These are phyloP conservation scores for Candida dubliniensis DNA, from an alignment of 1,139 yeast species.

Conservation along the genomic window DNA sequence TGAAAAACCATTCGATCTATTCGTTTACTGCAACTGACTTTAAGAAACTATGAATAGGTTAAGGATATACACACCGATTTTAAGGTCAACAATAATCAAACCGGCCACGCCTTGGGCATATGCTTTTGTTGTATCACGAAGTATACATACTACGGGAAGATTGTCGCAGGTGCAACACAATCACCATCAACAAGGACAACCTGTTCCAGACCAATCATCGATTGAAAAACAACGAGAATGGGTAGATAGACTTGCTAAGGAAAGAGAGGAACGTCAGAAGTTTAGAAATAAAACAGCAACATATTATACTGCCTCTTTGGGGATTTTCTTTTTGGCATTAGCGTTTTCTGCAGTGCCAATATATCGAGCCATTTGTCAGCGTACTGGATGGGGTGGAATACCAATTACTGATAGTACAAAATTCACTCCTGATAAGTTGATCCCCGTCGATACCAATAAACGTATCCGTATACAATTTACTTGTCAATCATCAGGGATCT, in stretches of 20 bases:
- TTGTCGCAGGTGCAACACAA: slow-evolving; percentile 5
- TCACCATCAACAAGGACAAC: slow-evolving; percentile 1
- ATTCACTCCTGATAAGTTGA: slow-evolving; percentile 82
- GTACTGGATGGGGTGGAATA: slow-evolving; percentile 95
- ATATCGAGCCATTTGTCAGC: slow-evolving; percentile 86
- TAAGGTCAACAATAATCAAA: background rate
- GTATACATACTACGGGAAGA: background rate
- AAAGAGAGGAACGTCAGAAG: slow-evolving; percentile 32
- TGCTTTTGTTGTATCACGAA: background rate
- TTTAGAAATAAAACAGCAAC: slow-evolving; percentile 53
- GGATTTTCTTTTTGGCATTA: slow-evolving; percentile 71
- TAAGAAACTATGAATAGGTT: background rate
- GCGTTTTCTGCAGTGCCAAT: slow-evolving; percentile 92
- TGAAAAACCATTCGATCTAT: too few species aligned
- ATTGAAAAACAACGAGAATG: slow-evolving; percentile 17
- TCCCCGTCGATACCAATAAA: slow-evolving; percentile 85
- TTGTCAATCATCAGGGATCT: slow-evolving; percentile 84
- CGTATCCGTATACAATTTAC: slow-evolving; percentile 83
- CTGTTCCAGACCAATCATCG: slow-evolving; percentile 1
- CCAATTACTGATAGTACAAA: slow-evolving; percentile 83
- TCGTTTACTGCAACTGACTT: too few species aligned
- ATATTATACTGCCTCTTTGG: slow-evolving; percentile 71
- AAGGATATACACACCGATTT: background rate
- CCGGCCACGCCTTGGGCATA: background rate
- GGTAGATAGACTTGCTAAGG: slow-evolving; percentile 18